These are phyloP conservation scores for Rhododendron kiyosumense DNA, from an alignment of 148 eudicot species.

Conservation along the genomic window DNA sequence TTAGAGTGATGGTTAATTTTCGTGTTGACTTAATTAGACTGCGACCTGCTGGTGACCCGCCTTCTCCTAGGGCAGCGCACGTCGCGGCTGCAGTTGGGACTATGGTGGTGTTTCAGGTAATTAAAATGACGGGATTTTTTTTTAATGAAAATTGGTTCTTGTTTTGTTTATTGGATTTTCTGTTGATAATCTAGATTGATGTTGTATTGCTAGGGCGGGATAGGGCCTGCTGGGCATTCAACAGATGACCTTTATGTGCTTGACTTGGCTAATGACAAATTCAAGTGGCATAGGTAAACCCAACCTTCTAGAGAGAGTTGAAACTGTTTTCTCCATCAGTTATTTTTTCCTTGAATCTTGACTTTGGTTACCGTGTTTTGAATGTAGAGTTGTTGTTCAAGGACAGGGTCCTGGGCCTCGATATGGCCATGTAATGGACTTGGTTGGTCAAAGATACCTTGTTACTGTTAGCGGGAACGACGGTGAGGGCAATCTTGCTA, in stretches of 20 bases:
- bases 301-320: constrained; percentile 15
- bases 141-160: background rate
- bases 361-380: constrained; percentile 16
- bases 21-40: constrained; percentile 33
- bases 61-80: constrained; percentile 97
- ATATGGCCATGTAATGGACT: constrained; percentile 95
- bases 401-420: constrained; percentile 95
- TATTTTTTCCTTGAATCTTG: constrained; percentile 1
- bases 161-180: background rate
- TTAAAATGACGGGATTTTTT: background rate
- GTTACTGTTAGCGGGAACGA: constrained; percentile 90
- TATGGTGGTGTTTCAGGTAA: constrained; percentile 99
- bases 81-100: constrained; percentile 93
- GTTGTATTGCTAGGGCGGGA: constrained; percentile 65
- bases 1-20: background rate
- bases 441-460: constrained; percentile 92
- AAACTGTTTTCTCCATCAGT: background rate
- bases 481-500: constrained; percentile 45
- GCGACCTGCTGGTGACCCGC: constrained; percentile 89
- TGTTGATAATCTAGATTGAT: background rate
- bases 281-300: constrained; percentile 85
- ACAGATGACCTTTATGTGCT: constrained; percentile 91
- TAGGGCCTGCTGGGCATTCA: constrained; percentile 97
- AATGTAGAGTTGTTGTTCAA: constrained; percentile 83
- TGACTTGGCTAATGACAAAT: constrained; percentile 86